Evolutionary conservation across 2,329 filamentous ascomycete genomes (phyloP), one percentile per base, ranked within the genome.

Genomic region (Scedosporium apiospermum): DNA sequence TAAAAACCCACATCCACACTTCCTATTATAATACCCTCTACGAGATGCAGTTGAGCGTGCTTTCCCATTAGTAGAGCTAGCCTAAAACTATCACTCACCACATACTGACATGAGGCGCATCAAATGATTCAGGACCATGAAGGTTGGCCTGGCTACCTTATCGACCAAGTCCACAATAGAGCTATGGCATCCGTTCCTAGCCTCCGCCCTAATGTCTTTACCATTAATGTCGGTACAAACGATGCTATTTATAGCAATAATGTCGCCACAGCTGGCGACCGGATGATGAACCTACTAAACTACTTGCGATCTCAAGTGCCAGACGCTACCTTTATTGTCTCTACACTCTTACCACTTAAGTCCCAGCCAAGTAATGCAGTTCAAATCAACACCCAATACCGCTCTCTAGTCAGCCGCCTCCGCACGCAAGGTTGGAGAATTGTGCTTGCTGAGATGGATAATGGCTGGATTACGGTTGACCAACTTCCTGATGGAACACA

Each of bases 401-500:
- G 66, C n/a, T n/a, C n/a, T n/a, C n/a, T n/a, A n/a, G n/a, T n/a
- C n/a, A n/a, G n/a, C n/a, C n/a, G n/a, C n/a, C n/a, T n/a, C n/a
- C n/a, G n/a, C n/a, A n/a, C n/a, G n/a, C n/a, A n/a, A n/a, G n/a
- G n/a, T n/a, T n/a, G n/a, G n/a, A n/a, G n/a, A n/a, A 53, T 58
- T 2, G 14, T 62, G 3, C 26, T 57, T 12, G 61, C 61, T 4
- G 53, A 62, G n/a, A 62, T 62, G 61, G 51, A 18, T 27, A 12
- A 55, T 10, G 10, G 6, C 55, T 49, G 44, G 14, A 72, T 1
- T 73, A 71, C 5, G 64, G 67, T 14, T 21, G 66, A 57, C 5
- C 75, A 77, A 51, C 66, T 78, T 57, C 69, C 67, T 0, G 77
- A 79, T 63, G 69, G 67, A 9, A 77, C 72, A 1, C 77, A 78